Base-by-base conservation (phyloP, 495 filamentous ascomycete species). In the Neurospora sp. region DNA sequence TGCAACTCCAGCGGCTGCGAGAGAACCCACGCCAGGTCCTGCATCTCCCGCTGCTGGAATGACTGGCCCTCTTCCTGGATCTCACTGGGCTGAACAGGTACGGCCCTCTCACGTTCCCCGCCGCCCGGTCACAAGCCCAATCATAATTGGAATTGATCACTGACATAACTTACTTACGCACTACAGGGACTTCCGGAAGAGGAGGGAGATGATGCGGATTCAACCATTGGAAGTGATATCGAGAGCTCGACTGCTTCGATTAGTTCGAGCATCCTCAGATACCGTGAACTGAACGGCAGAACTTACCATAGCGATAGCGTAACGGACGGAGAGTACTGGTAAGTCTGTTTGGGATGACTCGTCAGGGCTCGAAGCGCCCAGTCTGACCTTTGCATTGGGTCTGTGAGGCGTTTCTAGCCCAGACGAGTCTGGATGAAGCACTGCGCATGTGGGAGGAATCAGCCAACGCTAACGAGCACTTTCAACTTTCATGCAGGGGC, bases 211-310 rank as follows among this genome's bases (percentile, higher is more conserved):
- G 81, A 85, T 70, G 76, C 41, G 41, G 82, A 84, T 72, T 85
- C 83, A 6, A 76, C 80, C 8, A 75, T 80, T 22, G 81, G 78
- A 39, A 76, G 79, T 35, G 80, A 82, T 69, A 72, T 78, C 22
- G 68, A 68, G 27, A 78, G 78, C 69, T 74, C 72, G 7, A 88
- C 86, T 8, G 82, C 83, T 3, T 86, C 85, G 5, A 73, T 87
- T 27, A 79, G 77, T 14, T 80, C 81, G 0, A 83, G 79, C 39
- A 83, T 87, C 16, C 74, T 84, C 9, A 77, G 83, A 20, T 86
- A 85, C 72, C 78, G 82, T 27, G 27, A 27, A 80, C 76, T 84
- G 20, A 76, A 83, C 61, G 82, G 81, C 39, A 74, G 83, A 61
- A 83, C 78, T 1, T 85, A 77, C 69, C 82, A 83, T 73, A 86